Evolutionary conservation across 176 grass and related monocot genomes (phyloP), one percentile per base, ranked within the genome.

Genomic region (Triticum urartu): DNA sequence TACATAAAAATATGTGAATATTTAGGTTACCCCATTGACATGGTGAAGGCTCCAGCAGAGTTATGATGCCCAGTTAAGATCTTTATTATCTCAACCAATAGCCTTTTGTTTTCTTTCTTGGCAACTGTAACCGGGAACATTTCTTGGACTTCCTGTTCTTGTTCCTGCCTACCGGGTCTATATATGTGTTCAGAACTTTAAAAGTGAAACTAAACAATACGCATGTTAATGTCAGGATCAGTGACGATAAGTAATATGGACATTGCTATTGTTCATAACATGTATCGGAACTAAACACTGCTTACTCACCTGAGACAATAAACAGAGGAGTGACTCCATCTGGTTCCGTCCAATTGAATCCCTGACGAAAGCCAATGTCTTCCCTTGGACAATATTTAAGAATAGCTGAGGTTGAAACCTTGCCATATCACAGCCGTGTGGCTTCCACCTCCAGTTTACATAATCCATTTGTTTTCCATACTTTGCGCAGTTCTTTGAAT

Each of bases 321-420:
- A 81, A 72, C 94, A 97, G 63, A 97, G 77, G 24, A 97, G 86
- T 24, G 94, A 97, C 34, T 90, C 80, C 88, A 92, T 97, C 80
- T 97, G 92, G 63, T 97, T 97, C 61, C 88, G 70, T 18, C 85
- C 86, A 36, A 97, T 47, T 1, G 92, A 97, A 91, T 97, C 90
- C 18, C 88, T 83, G 7, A 80, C 80, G 12, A 97, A 97, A 1
- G 86, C 94, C 83, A 94, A 36, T 67, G 62, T 92, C 81, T 88
- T 94, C 24, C 90, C 92, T 38, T 12, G 75, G 22, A 91, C 75
- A 79, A 71, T 64, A 26, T 83, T 63, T 56, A 97, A 82, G 68
- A 93, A 97, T 12, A 52, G 61, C 58, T 81, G 52, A 4, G 89
- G 79, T 34, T 97, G 75, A 14, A 97, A 93, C 66, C 77, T 74